These are phyloP conservation scores for Phyllosticta ampelicida DNA, from an alignment of 2,329 filamentous ascomycete species.

Conservation along the genomic window DNA sequence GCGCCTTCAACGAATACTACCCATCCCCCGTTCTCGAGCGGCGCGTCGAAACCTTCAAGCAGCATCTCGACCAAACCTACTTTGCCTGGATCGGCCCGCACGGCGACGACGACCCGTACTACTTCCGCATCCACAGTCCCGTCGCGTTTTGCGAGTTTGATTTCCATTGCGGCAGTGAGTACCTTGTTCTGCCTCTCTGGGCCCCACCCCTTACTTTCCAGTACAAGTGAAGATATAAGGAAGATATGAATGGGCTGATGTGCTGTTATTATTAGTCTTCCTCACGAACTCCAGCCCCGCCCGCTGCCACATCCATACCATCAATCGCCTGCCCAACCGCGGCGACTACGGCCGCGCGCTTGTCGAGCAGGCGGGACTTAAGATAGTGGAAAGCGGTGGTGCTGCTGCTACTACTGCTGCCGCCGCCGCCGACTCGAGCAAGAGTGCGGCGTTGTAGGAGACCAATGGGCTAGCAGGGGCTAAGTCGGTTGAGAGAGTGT, in stretches of 20 bases:
- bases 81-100: slow-evolving; percentile 70
- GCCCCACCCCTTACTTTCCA: too few species aligned
- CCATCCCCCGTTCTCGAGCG: slow-evolving; percentile 45
- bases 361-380: slow-evolving; percentile 16
- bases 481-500: too few species aligned
- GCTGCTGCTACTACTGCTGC: neutral
- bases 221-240: too few species aligned
- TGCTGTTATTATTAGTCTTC: too few species aligned
- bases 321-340: slow-evolving; percentile 60
- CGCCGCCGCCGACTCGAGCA: too few species aligned
- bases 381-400: neutral
- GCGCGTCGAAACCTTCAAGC: slow-evolving; percentile 44
- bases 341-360: slow-evolving; percentile 62
- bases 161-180: slow-evolving; percentile 53
- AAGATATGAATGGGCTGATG: too few species aligned
- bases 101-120: slow-evolving; percentile 58
- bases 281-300: slow-evolving; percentile 60
- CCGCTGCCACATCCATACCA: slow-evolving; percentile 70
- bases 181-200: neutral
- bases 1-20: slow-evolving; percentile 59
- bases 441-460: too few species aligned
- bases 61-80: slow-evolving; percentile 58
- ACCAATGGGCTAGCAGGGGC: too few species aligned
- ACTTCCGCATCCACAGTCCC: slow-evolving; percentile 67
- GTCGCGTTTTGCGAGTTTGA: slow-evolving; percentile 69